Conservation (phyloP, 768 basidiomycete species). For the Mycena indigotica region DNA sequence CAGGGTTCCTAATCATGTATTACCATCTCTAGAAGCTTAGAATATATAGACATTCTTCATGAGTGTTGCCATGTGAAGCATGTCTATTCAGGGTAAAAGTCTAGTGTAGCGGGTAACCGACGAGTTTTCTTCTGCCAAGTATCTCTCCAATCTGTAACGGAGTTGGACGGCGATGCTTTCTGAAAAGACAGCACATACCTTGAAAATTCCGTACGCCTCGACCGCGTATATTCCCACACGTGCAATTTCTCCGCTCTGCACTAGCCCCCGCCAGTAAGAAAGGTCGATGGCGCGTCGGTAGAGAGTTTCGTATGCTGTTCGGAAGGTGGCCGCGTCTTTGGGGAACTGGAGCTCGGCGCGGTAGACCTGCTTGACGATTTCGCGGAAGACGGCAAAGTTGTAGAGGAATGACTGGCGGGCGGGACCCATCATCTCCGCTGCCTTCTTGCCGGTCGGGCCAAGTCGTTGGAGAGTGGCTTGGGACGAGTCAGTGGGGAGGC, state of each 20-base stretch:
- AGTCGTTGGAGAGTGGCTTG: constrained; percentile 24
- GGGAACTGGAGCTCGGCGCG: constrained; percentile 75
- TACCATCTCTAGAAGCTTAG: too few relatives aligned
- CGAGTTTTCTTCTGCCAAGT: constrained; percentile 72
- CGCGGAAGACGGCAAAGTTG: constrained; percentile 76
- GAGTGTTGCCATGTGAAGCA: too few relatives aligned
- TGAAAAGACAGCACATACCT: constrained; percentile 50
- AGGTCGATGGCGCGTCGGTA: constrained; percentile 61
- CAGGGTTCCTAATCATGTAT: neutral
- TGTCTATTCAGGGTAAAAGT: constrained; percentile 2
- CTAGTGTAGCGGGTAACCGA: constrained; percentile 76
- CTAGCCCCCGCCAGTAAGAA: constrained; percentile 61
- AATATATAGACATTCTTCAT: too few relatives aligned
- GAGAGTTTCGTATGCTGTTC: constrained; percentile 62
- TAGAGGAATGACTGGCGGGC: constrained; percentile 80
- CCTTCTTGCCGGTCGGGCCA: constrained; percentile 54
- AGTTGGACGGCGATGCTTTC: neutral
- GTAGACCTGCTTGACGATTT: constrained; percentile 77
- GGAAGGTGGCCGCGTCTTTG: constrained; percentile 52
- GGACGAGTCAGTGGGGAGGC: too few relatives aligned
- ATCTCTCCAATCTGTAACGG: constrained; percentile 79
- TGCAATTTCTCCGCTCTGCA: constrained; percentile 65
- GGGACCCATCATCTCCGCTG: constrained; percentile 58
- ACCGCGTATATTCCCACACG: constrained; percentile 73
- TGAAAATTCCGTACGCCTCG: constrained; percentile 90